Base-by-base conservation (phyloP, 345 rosid genomes). In the Sapria himalayana region DNA sequence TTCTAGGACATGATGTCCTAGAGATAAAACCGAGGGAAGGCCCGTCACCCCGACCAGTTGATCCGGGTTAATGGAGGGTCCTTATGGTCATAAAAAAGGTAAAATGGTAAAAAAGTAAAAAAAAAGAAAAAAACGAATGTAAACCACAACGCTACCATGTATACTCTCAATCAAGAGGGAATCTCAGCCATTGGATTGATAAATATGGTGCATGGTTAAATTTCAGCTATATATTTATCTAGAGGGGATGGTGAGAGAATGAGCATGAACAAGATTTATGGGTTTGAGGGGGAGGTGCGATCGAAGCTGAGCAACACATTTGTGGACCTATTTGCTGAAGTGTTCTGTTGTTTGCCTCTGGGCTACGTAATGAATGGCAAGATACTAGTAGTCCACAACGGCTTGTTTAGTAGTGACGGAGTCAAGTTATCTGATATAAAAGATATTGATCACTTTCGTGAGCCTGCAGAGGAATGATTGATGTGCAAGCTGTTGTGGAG, bases 231-330 rank as follows among this genome's bases (percentile, higher is more conserved):
- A 19, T 66, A 82, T 61, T 93, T 89, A 29, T 73, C 98, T 4
- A 76, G 95, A 65, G 98, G 98, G 56, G 82, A 89, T 48, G 93
- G 82, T 49, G 98, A 89, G 64, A 89, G 98, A 74, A 89, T 76
- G 75, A 89, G 95, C 69, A 89, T 89, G 98, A 89, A 89, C 72
- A 89, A 79, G 59, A 89, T 89, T 39, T 89, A 89, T 64, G 98
- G 98, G 40, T 89, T 89, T 29, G 98, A 89, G 77, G 98, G 98
- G 1, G 98, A 89, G 56, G 98, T 89, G 43, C 74, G 75, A 48
- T 74, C 95, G 51, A 82, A 89, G 73, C 37, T 89, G 81, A 89
- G 63, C 19, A 94, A 89, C 38, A 67, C 74, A 32, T 89, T 89
- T 21, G 91, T 82, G 61, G 95, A 76, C 46, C 98, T 89, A 50